Evolutionary conservation across 768 basidiomycete species (phyloP), one percentile per base, ranked within the genome.

Genomic region (Suillus hirtellus): DNA sequence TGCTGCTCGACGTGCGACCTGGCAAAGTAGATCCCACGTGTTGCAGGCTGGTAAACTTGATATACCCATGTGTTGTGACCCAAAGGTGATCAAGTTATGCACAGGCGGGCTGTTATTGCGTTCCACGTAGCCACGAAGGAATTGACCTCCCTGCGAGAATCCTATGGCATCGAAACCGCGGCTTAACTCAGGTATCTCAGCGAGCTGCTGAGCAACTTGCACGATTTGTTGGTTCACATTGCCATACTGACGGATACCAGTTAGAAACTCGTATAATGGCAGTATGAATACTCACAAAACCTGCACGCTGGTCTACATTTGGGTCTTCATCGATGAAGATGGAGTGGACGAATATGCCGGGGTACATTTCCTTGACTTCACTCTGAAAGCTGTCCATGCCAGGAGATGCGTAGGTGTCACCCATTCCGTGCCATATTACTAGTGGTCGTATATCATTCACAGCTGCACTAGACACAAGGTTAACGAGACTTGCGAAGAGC

Each of bases 81-180:
- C 93, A 71, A 95, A 94, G 0, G 92, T 93, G 54, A 95, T 85
- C 66, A 95, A 84, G 73, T 94, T 95, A 72, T 88, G 79, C 4
- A 94, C 78, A 0, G 87, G 87, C 0, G 92, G 93, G 3, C 74
- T 70, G 71, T 93, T 93, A 73, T 87, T 87, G 27, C 85, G 79
- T 68, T 95, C 89, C 21, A 90, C 84, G 67, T 92, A 95, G 37
- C 88, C 92, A n/a, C 93, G 85, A 43, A 94, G 81, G 73, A 95
- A 95, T 70, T 93, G 93, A 6, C 93, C 93, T 21, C 89, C 93
- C 83, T 95, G 93, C 1, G 93, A 95, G 74, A 95, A 89, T 1
- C 93, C 93, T 59, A 95, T 87, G 17, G 90, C 93, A 71, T 94
- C 92, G 67, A 95, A 95, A 3, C 93, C 93, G 35, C 69, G 69